Base-by-base conservation (phyloP, 2,329 filamentous ascomycete genomes). In the Nannizziopsis barbatae region DNA sequence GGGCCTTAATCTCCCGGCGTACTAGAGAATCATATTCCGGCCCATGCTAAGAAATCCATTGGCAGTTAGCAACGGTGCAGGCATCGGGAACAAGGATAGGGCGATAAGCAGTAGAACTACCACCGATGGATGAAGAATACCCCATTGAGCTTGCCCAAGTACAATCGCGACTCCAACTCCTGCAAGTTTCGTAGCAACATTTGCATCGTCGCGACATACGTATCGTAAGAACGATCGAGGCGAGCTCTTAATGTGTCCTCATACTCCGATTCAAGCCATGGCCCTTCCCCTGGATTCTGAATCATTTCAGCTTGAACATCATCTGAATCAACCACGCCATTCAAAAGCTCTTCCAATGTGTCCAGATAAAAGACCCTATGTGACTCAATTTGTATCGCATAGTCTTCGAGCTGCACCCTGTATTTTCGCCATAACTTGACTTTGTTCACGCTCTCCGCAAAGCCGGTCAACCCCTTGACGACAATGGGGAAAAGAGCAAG, bases 1-100 rank as follows among this genome's bases (percentile, higher is more conserved):
- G 46, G 66, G 58, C n/a, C 68, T 67, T 0, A 66, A 65, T 41
- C 64, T 60, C 53, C 70, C 69, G 49, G 72, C 68, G 0, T 70
- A 67, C 0, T 71, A 66, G 35, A 75, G 73, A 27, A 79, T 43
- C 36, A 22, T 49, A 22, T 17, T 53, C 42, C 46, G n/a, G 41
- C 46, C 36, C 14, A n/a, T 20, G 53, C 20, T 51, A 50, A 12
- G 22, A 27, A 27, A 27, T 7, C 22, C 22, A 7, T 7, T 27
- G 22, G 22, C 22, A 27, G 22, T 27, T 27, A 27, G 22, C 22
- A 27, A 27, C 22, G n/a, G n/a, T n/a, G n/a, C n/a, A 4, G 22
- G 22, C 22, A 27, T 27, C 22, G 22, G 7, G n/a, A 3, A 7
- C 22, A 27, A 27, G 22, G 4, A 27, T 3, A 27, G 22, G 22